Conservation (phyloP, 768 basidiomycete genomes). For the Russula griseocarnosa region DNA sequence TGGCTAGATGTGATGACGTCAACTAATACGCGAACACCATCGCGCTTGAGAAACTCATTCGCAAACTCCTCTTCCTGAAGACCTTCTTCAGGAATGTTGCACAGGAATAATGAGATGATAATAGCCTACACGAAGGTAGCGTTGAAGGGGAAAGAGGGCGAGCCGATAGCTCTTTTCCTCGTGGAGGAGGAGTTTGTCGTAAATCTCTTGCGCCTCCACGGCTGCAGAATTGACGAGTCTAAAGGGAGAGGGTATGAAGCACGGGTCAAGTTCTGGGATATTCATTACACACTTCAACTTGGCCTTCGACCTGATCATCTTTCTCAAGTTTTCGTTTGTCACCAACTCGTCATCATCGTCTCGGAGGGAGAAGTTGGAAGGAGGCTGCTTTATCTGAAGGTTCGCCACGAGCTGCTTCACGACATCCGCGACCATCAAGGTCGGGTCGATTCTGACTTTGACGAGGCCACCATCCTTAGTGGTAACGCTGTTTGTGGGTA, state of each 20-base stretch:
- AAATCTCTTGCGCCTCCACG: slow-evolving; percentile 73
- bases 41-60: slow-evolving; percentile 66
- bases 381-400: slow-evolving; percentile 71
- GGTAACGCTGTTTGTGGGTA: slow-evolving; percentile 82
- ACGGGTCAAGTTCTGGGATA: background rate
- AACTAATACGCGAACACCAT: slow-evolving; percentile 69
- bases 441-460: slow-evolving; percentile 80
- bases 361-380: slow-evolving; percentile 69
- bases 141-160: slow-evolving; percentile 74
- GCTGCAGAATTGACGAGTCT: slow-evolving; percentile 78
- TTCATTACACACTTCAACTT: slow-evolving; percentile 61
- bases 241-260: background rate
- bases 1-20: slow-evolving; percentile 59
- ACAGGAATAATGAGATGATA: background rate
- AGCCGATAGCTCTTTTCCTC: slow-evolving; percentile 61
- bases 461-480: slow-evolving; percentile 77
- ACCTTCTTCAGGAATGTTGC: slow-evolving; percentile 13
- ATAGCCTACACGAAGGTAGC: slow-evolving; percentile 61
- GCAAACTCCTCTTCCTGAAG: slow-evolving; percentile 79
- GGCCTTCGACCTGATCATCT: slow-evolving; percentile 73
- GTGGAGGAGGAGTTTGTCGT: slow-evolving; percentile 58
- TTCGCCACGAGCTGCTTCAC: slow-evolving; percentile 78
- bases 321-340: slow-evolving; percentile 80
- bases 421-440: slow-evolving; percentile 79
- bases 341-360: slow-evolving; percentile 82